A percentile compares a stretch with the other conserved stretches of the same genome.
Conservation (phyloP, 106 monocot genomes). For the Allium sativum region DNA sequence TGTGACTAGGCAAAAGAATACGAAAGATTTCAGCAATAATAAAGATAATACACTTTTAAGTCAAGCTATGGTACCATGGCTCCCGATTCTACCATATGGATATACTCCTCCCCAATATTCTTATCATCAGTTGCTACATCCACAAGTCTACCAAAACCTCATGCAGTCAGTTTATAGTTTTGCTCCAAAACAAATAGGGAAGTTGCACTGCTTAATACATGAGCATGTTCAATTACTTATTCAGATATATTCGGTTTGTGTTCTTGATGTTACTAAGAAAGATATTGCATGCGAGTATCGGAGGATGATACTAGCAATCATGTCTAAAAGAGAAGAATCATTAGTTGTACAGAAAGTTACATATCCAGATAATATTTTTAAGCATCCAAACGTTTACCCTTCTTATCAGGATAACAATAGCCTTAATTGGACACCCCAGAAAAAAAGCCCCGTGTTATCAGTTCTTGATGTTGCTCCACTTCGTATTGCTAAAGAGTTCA, state of each 20-base stretch:
- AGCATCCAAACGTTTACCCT: slow-evolving; percentile 32
- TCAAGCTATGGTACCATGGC: slow-evolving; percentile 33
- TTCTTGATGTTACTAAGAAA: slow-evolving; percentile 70
- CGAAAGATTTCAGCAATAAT: slow-evolving; percentile 22
- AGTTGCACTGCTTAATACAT: slow-evolving; percentile 57
- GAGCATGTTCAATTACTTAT: slow-evolving; percentile 94
- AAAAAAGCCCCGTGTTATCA: slow-evolving; percentile 39
- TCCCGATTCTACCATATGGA: slow-evolving; percentile 59
- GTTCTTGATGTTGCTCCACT: slow-evolving; percentile 82
- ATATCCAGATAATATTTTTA: slow-evolving; percentile 43
- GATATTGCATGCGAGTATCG: slow-evolving; percentile 36
- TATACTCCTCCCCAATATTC: slow-evolving; percentile 12
- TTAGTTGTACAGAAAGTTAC: slow-evolving; percentile 28
- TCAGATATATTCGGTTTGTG: slow-evolving; percentile 63
- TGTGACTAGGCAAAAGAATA: slow-evolving; percentile 67
- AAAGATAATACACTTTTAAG: slow-evolving; percentile 27
- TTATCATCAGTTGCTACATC: slow-evolving; percentile 14
- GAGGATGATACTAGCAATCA: slow-evolving; percentile 61
- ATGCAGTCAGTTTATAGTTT: slow-evolving; percentile 23
- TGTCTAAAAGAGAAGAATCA: slow-evolving; percentile 44
- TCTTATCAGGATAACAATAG: slow-evolving; percentile 21
- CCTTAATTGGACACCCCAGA: slow-evolving; percentile 37
- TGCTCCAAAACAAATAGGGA: slow-evolving; percentile 58
- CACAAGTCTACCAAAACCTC: neutral
- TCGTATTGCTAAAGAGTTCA: slow-evolving; percentile 38